A percentile compares a stretch with the other conserved stretches of the same genome.
Conservation (phyloP, 1,284 basidiomycete species). For the Papiliotrema nemorosa region DNA sequence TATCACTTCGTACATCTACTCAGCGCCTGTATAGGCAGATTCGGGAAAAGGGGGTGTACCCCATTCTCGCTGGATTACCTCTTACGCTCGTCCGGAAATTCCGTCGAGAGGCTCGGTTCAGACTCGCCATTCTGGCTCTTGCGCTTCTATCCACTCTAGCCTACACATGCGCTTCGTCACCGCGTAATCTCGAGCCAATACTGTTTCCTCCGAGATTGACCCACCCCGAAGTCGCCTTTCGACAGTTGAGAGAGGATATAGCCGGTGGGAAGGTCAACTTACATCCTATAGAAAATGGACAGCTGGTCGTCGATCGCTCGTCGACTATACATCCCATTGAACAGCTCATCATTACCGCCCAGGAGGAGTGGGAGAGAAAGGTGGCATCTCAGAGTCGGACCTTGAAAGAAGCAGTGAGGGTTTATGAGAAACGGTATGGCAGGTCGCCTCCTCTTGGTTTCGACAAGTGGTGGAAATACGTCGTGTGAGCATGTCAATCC, state of each 20-base stretch:
- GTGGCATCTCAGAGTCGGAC: slow-evolving; percentile 50
- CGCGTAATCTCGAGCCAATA: no score
- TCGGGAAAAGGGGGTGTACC: no score
- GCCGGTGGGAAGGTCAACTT: neutral
- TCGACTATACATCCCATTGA: neutral
- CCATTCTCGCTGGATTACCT: no score
- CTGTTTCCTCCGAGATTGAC: no score
- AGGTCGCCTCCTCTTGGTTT: slow-evolving; percentile 50
- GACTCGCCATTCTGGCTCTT: no score
- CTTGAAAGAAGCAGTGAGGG: slow-evolving; percentile 51
- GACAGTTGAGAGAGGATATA: neutral
- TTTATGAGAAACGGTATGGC: slow-evolving; percentile 50
- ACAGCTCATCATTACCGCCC: neutral
- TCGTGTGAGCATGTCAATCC: neutral
- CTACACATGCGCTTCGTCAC: no score
- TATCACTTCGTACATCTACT: no score
- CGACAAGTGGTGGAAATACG: slow-evolving; percentile 39
- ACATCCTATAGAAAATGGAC: neutral
- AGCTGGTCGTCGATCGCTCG: neutral
- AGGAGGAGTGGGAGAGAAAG: slow-evolving; percentile 50
- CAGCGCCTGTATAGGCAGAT: no score
- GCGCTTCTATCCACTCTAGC: no score
- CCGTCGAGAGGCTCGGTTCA: no score
- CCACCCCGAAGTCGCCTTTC: neutral
- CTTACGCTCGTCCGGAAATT: no score